phyloP scores from a whole-genome alignment of 305 asterid genomes.

The Petunia hybrid region DNA sequence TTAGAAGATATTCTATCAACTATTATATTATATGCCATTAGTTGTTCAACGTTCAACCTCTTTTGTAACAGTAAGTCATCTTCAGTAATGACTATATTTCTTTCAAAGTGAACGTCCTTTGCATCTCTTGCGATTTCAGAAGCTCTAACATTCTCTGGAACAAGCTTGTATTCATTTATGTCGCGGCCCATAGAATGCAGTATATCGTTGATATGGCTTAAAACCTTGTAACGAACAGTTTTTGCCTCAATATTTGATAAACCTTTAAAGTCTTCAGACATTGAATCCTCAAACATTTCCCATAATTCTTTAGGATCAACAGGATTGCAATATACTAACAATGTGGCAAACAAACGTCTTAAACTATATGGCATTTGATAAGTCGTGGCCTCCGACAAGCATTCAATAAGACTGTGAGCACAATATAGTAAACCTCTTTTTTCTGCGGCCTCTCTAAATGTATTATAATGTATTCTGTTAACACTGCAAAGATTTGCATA shows the following conservation, averaged over 20 bases:
- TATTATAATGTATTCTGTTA: background rate
- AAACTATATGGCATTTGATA: constrained; percentile 26
- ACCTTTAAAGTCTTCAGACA: constrained; percentile 7
- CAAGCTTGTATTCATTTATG: background rate
- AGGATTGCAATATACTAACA: constrained; percentile 14
- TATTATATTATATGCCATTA: background rate
- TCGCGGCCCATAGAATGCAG: background rate
- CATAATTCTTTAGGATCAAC: constrained; percentile 15
- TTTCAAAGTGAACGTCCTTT: too few relatives aligned
- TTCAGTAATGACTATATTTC: background rate
- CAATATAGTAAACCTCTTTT: background rate
- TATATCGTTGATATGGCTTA: background rate
- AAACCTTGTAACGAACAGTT: background rate
- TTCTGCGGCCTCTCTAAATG: constrained; percentile 22
- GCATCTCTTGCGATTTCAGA: too few relatives aligned
- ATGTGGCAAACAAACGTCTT: background rate
- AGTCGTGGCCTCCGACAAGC: background rate
- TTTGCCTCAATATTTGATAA: background rate
- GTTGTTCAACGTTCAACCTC: background rate
- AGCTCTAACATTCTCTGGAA: too few relatives aligned
- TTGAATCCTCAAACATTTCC: background rate
- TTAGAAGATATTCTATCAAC: background rate
- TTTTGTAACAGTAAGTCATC: background rate
- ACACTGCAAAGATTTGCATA: constrained; percentile 21
- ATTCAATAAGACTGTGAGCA: background rate